phyloP scores from a whole-genome alignment of 805 yeast species.

The Cyberlindnera saturnus region DNA sequence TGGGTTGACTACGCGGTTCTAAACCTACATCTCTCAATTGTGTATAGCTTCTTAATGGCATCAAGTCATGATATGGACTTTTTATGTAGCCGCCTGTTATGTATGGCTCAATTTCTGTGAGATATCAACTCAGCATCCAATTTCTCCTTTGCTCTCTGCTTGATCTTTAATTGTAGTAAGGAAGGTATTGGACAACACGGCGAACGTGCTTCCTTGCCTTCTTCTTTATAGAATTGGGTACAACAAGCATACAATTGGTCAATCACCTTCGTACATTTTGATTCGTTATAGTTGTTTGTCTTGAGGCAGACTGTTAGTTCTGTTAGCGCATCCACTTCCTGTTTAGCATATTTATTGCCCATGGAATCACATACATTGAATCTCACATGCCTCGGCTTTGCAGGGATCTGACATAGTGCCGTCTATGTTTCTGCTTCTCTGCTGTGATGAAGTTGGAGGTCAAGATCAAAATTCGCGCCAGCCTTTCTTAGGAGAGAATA shows the following conservation, averaged over 20 bases:
- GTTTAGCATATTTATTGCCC: no score
- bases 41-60: neutral
- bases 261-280: constrained; percentile 64
- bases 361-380: constrained; percentile 48
- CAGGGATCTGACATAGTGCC: constrained; percentile 38
- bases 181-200: constrained; percentile 76
- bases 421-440: no score
- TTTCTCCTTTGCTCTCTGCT: constrained; percentile 51
- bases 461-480: no score
- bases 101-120: constrained; percentile 2
- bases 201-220: constrained; percentile 55
- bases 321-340: neutral
- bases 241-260: constrained; percentile 76
- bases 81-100: neutral
- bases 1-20: constrained; percentile 66
- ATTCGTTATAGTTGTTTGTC: constrained; percentile 57
- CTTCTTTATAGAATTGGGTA: constrained; percentile 49
- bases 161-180: constrained; percentile 54
- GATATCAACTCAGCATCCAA: constrained; percentile 51
- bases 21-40: constrained; percentile 47
- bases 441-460: no score
- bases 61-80: neutral
- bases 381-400: constrained; percentile 75
- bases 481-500: no score
- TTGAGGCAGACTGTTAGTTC: constrained; percentile 51